Evolutionary conservation across 345 rosid genomes (phyloP).

Genomic region (Noccaea caerulescens): DNA sequence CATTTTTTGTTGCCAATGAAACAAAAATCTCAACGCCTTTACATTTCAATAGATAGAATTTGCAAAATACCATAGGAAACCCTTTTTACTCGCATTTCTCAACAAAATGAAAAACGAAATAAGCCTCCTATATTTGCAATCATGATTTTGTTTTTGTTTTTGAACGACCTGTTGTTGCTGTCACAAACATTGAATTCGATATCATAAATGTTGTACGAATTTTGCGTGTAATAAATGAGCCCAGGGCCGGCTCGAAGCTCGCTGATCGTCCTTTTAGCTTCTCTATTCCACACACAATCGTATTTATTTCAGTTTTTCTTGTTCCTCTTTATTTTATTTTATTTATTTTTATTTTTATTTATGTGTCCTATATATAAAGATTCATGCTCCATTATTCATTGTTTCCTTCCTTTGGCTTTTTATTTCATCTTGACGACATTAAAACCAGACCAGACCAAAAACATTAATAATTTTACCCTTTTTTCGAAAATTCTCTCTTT

Average conservation of each 20-base stretch:
- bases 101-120: not conserved
- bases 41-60: not conserved
- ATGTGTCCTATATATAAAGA: not conserved
- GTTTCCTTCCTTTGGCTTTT: slow-evolving; percentile 32
- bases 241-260: slow-evolving; percentile 63
- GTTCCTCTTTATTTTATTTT: not conserved
- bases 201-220: slow-evolving; percentile 36
- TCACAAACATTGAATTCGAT: slow-evolving; percentile 42
- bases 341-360: not conserved
- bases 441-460: slow-evolving; percentile 47
- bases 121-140: slow-evolving; percentile 22
- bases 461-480: slow-evolving; percentile 35
- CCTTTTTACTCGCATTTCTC: not conserved
- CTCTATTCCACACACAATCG: slow-evolving; percentile 40
- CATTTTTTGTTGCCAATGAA: not conserved
- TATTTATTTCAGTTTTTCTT: slow-evolving; percentile 31
- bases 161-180: slow-evolving; percentile 37
- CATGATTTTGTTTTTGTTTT: slow-evolving; percentile 17
- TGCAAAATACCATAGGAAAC: not conserved
- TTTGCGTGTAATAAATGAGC: slow-evolving; percentile 46
- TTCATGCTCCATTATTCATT: slow-evolving; percentile 20
- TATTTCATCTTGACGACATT: slow-evolving; percentile 39
- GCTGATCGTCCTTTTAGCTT: slow-evolving; percentile 52
- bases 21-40: not conserved
- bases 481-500: slow-evolving; percentile 36